Evolutionary conservation across 78 protist species (phyloP).

Genomic region (Abeoforma whisleri): DNA sequence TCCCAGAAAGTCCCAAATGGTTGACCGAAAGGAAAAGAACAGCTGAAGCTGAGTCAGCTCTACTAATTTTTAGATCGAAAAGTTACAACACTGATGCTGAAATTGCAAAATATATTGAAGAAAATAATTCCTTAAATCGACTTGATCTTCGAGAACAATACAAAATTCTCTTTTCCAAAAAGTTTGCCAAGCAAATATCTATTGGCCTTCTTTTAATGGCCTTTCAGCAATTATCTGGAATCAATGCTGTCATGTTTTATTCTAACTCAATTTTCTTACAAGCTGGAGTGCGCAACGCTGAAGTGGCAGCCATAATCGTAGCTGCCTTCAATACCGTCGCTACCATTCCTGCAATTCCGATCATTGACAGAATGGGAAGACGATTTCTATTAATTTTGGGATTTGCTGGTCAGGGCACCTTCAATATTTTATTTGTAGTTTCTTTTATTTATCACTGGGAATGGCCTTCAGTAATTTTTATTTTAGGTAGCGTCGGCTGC

Average conservation of each 20-base stretch:
- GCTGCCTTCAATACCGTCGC: neutral
- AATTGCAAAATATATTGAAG: conserved; percentile 7
- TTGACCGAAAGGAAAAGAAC: no score
- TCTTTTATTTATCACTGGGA: neutral
- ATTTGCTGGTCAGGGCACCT: conserved; percentile 9
- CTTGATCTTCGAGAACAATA: neutral
- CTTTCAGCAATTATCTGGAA: conserved; percentile 45
- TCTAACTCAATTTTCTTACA: neutral
- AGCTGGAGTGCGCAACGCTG: neutral
- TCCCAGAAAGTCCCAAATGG: no score
- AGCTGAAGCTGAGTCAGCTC: no score
- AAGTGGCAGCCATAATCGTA: neutral
- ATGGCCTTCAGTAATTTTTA: neutral
- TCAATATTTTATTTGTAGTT: neutral
- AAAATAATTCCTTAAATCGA: neutral
- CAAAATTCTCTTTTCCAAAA: neutral
- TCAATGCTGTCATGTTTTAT: conserved; percentile 44
- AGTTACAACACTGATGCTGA: neutral
- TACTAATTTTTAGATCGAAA: neutral
- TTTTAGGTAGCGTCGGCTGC: neutral
- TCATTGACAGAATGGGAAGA: conserved; percentile 14
- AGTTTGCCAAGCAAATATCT: neutral
- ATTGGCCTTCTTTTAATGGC: neutral
- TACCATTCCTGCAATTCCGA: neutral
- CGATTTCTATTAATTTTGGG: conserved; percentile 25